Base-by-base conservation (phyloP, 371 early-diverging fungal genomes). In the Mortierella sp. region DNA sequence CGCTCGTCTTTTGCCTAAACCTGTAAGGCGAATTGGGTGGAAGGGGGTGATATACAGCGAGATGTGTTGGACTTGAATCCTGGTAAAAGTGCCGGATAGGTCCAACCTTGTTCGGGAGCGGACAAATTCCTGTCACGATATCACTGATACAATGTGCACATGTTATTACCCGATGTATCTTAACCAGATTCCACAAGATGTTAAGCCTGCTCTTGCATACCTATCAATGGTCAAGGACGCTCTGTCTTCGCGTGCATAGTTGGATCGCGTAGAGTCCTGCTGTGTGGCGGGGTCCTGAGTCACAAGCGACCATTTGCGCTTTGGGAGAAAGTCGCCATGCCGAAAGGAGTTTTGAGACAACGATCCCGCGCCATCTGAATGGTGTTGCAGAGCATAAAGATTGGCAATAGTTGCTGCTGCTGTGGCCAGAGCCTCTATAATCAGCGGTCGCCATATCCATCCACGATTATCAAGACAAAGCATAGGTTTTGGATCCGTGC, bases 381-480 rank as follows among this genome's bases (percentile, higher is more conserved):
- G 16, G n/a, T 54, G 17, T 25, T 66, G 58, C 14, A 22, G 29
- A 16, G 50, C 40, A 34, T 54, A 51, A 39, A 69, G 60, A 9
- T 44, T 60, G 19, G 77, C 69, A 22, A 76, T 76, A 10, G 66
- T 62, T 13, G 77, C 77, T 7, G 69, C 69, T 2, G 77, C 77
- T 27, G 77, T 76, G 0, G 77, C 69, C n/a, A 76, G 6, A 1
- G 77, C 77, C 24, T 64, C 61, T 1, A 69, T 54, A 39, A 76
- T 65, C 4, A 55, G 25, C 8, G 65, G 69, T 21, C 62, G 34
- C 69, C 61, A 76, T 8, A 45, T 28, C 55, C 55, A 54, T 4
- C 69, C 77, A 21, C 60, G 57, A 3, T 54, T 55, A 39, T 58
- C 65, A 21, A 76, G 40, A 17, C 77, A 76, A 2, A 69, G 58